phyloP scores from a whole-genome alignment of 495 filamentous ascomycete species.

The Entonaema liquescens region DNA sequence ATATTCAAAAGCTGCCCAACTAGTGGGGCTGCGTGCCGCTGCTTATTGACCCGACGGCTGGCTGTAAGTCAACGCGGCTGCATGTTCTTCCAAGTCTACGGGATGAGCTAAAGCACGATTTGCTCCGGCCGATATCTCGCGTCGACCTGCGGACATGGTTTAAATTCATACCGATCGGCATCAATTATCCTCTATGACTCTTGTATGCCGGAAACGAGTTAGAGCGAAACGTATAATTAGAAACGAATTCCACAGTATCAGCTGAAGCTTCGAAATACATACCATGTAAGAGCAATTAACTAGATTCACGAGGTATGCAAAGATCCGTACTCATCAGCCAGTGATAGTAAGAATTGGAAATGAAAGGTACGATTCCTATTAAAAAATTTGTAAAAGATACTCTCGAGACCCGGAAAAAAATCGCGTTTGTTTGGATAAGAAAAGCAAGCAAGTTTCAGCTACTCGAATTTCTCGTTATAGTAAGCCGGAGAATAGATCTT shows the following conservation, averaged over 20 bases:
- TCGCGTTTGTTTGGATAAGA: not conserved
- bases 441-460: not conserved
- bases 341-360: not conserved
- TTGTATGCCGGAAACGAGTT: not conserved
- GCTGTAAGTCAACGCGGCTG: not conserved
- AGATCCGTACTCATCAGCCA: not conserved
- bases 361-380: not conserved
- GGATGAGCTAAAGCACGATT: not conserved
- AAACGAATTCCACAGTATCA: not conserved
- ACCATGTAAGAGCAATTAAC: not conserved
- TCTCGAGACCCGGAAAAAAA: not conserved
- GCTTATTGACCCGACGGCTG: not conserved
- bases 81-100: not conserved
- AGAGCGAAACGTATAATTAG: not conserved
- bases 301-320: not conserved
- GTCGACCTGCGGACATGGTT: not conserved
- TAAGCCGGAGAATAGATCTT: constrained; percentile 9
- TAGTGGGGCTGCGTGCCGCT: not conserved
- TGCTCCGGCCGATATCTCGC: constrained; percentile 5
- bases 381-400: not conserved
- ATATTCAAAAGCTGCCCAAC: not conserved
- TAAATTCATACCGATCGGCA: not conserved
- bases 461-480: not conserved
- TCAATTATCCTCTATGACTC: not conserved
- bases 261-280: not conserved